These are phyloP conservation scores for Tricholoma flavovirens DNA, from an alignment of 768 basidiomycete genomes.

Conservation along the genomic window DNA sequence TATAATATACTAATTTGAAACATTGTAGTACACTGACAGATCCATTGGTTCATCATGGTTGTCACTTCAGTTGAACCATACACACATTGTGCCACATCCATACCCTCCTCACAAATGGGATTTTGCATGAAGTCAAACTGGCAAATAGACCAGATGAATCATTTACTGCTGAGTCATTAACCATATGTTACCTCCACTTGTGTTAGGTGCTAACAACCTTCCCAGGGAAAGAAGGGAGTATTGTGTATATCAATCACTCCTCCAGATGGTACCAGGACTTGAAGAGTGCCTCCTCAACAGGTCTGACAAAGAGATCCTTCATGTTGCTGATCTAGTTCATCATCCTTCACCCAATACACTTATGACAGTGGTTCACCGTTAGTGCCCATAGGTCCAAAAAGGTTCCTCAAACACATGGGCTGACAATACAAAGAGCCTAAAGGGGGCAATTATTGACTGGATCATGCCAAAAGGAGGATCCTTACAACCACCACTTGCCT, in stretches of 20 bases:
- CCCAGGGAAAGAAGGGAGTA: slow-evolving; percentile 2
- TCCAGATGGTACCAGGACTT: neutral
- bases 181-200: neutral
- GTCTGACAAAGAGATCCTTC: slow-evolving; percentile 1
- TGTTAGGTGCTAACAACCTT: neutral
- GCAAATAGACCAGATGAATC: neutral
- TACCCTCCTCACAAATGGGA: slow-evolving; percentile 11
- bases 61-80: slow-evolving; percentile 13
- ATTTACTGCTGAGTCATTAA: neutral
- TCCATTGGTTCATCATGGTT: slow-evolving; percentile 16
- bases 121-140: slow-evolving; percentile 2
- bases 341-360: neutral
- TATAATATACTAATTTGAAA: neutral
- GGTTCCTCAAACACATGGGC: slow-evolving; percentile 1
- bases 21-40: slow-evolving; percentile 4
- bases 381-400: neutral
- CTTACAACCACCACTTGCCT: neutral
- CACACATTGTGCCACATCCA: slow-evolving; percentile 14
- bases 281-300: neutral
- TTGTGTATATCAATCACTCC: neutral
- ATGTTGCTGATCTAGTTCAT: slow-evolving; percentile 4
- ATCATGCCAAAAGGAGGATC: neutral
- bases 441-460: neutral
- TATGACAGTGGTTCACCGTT: neutral
- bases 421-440: neutral